phyloP scores from a whole-genome alignment of 768 basidiomycete genomes.

The Lactarius tabidus region DNA sequence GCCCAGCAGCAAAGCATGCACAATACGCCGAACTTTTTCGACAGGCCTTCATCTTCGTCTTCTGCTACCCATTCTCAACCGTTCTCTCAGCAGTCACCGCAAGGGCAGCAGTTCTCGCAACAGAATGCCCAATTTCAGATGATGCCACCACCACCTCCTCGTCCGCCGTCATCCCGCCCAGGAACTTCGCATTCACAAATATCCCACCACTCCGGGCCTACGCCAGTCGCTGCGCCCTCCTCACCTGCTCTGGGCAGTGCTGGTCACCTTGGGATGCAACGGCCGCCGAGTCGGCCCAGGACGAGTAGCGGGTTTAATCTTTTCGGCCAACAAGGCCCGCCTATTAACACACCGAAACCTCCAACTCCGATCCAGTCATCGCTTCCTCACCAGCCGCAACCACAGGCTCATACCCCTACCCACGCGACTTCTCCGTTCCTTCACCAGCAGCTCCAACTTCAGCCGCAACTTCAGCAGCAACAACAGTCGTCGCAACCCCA shows the following conservation, averaged over 20 bases:
- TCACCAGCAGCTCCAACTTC: conserved; percentile 21
- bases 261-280: conserved; percentile 27
- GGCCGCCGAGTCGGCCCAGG: conserved; percentile 31
- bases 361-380: conserved; percentile 30
- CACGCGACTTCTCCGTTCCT: conserved; percentile 21
- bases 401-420: conserved; percentile 24
- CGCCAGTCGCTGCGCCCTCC: conserved; percentile 10
- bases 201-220: conserved; percentile 17
- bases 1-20: conserved; percentile 24
- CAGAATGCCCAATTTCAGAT: conserved; percentile 23
- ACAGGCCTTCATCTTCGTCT: conserved; percentile 21
- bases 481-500: conserved; percentile 4
- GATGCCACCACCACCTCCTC: conserved; percentile 26
- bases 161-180: conserved; percentile 25
- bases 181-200: conserved; percentile 26
- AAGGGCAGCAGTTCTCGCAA: conserved; percentile 20
- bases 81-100: conserved; percentile 21
- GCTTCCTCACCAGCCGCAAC: conserved; percentile 32
- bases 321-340: conserved; percentile 20
- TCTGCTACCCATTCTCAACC: conserved; percentile 21
- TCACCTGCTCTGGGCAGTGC: conserved; percentile 18
- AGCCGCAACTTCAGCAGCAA: conserved; percentile 13
- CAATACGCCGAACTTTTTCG: conserved; percentile 21
- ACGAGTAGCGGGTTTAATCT: conserved; percentile 28
- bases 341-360: conserved; percentile 20